Conservation (phyloP, 2,329 filamentous ascomycete species). For the Trichoderma koningiopsis region DNA sequence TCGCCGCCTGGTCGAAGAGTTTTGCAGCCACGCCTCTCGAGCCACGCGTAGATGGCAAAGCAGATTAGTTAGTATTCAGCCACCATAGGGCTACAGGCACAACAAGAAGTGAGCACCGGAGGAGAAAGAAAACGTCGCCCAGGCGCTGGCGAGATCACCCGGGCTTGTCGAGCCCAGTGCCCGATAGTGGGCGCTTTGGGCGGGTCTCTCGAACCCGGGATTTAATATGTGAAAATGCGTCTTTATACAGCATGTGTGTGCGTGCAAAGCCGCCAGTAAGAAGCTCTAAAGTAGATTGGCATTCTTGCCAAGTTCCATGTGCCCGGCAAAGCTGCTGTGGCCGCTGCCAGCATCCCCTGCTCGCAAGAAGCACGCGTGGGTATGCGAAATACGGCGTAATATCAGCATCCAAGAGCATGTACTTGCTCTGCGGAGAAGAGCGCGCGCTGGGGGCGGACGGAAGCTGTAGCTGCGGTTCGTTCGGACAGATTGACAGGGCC, state of each 20-base stretch:
- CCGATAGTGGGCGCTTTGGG: conserved; percentile 22
- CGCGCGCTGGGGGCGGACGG: conserved; percentile 7
- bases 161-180: conserved; percentile 9
- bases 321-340: not conserved
- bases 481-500: conserved; percentile 24
- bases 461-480: conserved; percentile 17
- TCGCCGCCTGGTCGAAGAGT: conserved; percentile 21
- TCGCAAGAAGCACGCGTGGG: conserved; percentile 2
- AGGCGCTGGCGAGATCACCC: conserved; percentile 13
- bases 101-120: not conserved
- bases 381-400: conserved; percentile 18
- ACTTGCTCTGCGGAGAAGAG: conserved; percentile 7
- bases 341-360: conserved; percentile 23
- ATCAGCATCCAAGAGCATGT: not conserved
- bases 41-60: conserved; percentile 21
- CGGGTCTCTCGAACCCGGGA: conserved; percentile 21
- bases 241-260: conserved; percentile 11
- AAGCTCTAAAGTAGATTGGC: conserved; percentile 8
- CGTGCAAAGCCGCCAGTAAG: conserved; percentile 9
- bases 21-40: conserved; percentile 26
- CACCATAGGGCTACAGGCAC: conserved; percentile 15
- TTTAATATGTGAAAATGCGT: conserved; percentile 13
- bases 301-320: conserved; percentile 10
- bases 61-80: not conserved
- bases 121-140: not conserved